These are phyloP conservation scores for Pythium catenulatum DNA, from an alignment of 352 stramenopile genomes.

Conservation along the genomic window DNA sequence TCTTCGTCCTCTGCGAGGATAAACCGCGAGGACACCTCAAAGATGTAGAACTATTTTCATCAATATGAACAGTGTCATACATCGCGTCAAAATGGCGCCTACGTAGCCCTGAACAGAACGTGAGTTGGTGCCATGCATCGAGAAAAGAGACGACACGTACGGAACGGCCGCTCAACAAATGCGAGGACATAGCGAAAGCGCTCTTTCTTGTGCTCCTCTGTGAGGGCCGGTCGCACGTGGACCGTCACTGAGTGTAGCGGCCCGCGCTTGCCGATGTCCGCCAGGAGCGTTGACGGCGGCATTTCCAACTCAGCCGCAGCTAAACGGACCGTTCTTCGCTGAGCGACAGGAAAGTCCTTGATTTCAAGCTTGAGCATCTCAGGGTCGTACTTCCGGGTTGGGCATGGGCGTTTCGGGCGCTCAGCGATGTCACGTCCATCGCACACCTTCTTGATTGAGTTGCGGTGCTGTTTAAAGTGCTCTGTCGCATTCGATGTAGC, in stretches of 20 bases:
- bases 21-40: constrained; percentile 12
- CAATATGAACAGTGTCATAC: constrained; percentile 42
- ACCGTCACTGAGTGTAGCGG: background rate
- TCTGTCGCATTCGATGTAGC: no score
- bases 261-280: constrained; percentile 37
- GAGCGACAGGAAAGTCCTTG: background rate
- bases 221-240: constrained; percentile 6
- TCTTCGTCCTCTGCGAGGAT: constrained; percentile 42
- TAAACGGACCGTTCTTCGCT: background rate
- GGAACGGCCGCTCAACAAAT: constrained; percentile 19
- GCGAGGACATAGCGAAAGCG: background rate
- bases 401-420: background rate
- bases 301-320: background rate
- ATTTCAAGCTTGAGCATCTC: background rate
- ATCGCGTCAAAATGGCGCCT: constrained; percentile 37
- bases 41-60: constrained; percentile 64
- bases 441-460: background rate
- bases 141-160: background rate
- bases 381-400: background rate
- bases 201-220: background rate
- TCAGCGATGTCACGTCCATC: background rate
- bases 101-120: background rate
- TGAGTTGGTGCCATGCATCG: background rate
- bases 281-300: background rate
- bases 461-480: background rate